These are phyloP conservation scores for Candida chilensis DNA, from an alignment of 805 yeast species.

Conservation along the genomic window DNA sequence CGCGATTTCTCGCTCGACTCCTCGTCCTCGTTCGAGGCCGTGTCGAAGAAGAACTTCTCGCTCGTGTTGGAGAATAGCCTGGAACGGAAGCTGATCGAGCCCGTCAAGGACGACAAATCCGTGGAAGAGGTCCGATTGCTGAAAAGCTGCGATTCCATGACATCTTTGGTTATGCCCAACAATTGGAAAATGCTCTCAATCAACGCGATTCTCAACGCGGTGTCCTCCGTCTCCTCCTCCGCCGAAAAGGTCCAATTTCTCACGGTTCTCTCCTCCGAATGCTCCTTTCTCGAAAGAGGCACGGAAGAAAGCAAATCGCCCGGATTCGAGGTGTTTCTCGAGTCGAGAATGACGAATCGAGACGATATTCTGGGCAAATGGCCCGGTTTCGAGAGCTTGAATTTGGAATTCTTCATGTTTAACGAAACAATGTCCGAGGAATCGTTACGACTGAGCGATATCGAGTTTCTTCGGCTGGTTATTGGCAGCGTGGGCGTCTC, in stretches of 20 bases:
- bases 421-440: conserved; percentile 1
- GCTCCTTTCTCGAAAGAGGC: conserved; percentile 42
- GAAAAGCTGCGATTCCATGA: no score
- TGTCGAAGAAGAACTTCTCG: conserved; percentile 1
- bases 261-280: conserved; percentile 11
- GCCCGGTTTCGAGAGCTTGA: conserved; percentile 5
- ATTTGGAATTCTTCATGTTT: neutral
- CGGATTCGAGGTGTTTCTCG: conserved; percentile 58
- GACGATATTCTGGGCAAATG: conserved; percentile 1
- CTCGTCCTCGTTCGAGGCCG: conserved; percentile 1
- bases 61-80: neutral
- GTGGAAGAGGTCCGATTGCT: no score
- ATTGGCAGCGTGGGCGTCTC: no score
- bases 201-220: conserved; percentile 51
- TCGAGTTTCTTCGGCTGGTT: no score
- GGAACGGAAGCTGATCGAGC: neutral
- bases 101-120: neutral
- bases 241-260: conserved; percentile 36
- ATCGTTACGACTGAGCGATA: no score
- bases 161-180: conserved; percentile 53
- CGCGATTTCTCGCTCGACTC: neutral
- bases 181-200: conserved; percentile 62
- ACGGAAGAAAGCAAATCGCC: conserved; percentile 82
- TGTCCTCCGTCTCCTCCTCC: conserved; percentile 67
- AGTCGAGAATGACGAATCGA: conserved; percentile 38